A percentile compares a stretch with the other conserved stretches of the same genome.
These are phyloP conservation scores for Globisporangium iwayamae DNA, from an alignment of 352 stramenopile species.

Conservation along the genomic window DNA sequence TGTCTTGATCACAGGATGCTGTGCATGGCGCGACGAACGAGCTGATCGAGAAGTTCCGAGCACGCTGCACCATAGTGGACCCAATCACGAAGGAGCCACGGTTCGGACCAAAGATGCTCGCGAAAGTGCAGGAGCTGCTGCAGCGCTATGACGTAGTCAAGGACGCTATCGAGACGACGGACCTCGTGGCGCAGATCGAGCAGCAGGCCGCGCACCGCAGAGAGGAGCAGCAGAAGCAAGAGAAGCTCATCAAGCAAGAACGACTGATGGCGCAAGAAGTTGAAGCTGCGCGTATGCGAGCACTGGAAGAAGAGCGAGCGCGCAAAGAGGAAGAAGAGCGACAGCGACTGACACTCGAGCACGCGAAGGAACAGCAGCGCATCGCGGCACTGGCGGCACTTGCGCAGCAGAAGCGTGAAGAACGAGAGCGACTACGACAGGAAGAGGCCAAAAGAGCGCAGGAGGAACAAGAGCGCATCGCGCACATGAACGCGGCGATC, in stretches of 20 bases:
- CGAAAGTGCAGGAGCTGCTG: slow-evolving; percentile 57
- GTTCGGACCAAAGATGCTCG: slow-evolving; percentile 76
- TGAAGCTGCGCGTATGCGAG: neutral
- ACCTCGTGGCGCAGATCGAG: slow-evolving; percentile 18
- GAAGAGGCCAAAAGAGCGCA: slow-evolving; percentile 31
- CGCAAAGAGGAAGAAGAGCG: slow-evolving; percentile 16
- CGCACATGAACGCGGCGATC: slow-evolving; percentile 30
- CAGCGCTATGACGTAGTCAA: slow-evolving; percentile 43
- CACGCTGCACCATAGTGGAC: slow-evolving; percentile 53
- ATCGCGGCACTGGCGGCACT: slow-evolving; percentile 44
- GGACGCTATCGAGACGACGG: slow-evolving; percentile 23
- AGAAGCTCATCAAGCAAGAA: slow-evolving; percentile 21
- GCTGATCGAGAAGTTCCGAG: slow-evolving; percentile 52
- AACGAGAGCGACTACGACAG: slow-evolving; percentile 27
- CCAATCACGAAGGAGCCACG: slow-evolving; percentile 66
- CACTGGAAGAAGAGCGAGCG: slow-evolving; percentile 10
- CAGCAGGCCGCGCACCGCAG: slow-evolving; percentile 16
- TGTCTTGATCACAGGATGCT: slow-evolving; percentile 19
- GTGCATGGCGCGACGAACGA: slow-evolving; percentile 27
- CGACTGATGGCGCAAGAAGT: slow-evolving; percentile 6
- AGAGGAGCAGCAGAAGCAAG: slow-evolving; percentile 19
- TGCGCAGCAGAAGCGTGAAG: slow-evolving; percentile 56
- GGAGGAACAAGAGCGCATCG: slow-evolving; percentile 31
- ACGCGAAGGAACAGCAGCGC: slow-evolving; percentile 23
- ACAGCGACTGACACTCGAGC: slow-evolving; percentile 14